Base-by-base conservation (phyloP, 2,329 filamentous ascomycete species). In the Byssochlamys sp. region DNA sequence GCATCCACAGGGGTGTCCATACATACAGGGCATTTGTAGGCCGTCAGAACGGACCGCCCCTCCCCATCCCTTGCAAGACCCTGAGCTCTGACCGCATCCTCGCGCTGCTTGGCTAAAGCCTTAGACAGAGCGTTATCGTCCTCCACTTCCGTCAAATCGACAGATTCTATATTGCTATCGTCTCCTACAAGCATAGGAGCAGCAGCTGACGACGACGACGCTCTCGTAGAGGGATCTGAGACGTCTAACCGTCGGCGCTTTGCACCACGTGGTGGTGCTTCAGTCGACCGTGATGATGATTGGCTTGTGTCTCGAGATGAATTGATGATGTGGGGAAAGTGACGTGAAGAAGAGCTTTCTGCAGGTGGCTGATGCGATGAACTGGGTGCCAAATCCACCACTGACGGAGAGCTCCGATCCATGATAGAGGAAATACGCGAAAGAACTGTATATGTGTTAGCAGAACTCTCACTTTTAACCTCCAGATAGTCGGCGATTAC, bases 1-100 rank as follows among this genome's bases (percentile, higher is more conserved):
- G 83, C 76, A 65, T 85, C 78, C 7, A 78, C 83, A 1, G 80
- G 81, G 3, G 73, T 77, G 62, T 86, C 84, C 80, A 86, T 81
- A 69, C 84, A 86, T 25, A 86, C 82, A 51, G 84, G 83, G 66
- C 84, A 86, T 60, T 75, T 81, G 66, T 80, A 79, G 4, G 70
- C 77, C 25, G 72, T 79, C 62, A 80, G 73, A 35, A 73, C 63
- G 35, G 73, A 74, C 2, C 64, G 69, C 14, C 62, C 66, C 19
- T 67, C 61, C 33, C 68, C 67, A 9, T 65, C 65, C 5, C 69
- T 67, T 2, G 62, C 56, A 2, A 67, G 59, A 29, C 73, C 65
- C 60, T 81, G 76, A 1, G 77, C 72, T 57, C 77, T 76, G 39
- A 81, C 71, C 0, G 80, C 78, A 59, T 82, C 79, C 56, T 78